A percentile compares a stretch with the other conserved stretches of the same genome.
Conservation (phyloP, 768 basidiomycete species). For the Auriculariales sp. region DNA sequence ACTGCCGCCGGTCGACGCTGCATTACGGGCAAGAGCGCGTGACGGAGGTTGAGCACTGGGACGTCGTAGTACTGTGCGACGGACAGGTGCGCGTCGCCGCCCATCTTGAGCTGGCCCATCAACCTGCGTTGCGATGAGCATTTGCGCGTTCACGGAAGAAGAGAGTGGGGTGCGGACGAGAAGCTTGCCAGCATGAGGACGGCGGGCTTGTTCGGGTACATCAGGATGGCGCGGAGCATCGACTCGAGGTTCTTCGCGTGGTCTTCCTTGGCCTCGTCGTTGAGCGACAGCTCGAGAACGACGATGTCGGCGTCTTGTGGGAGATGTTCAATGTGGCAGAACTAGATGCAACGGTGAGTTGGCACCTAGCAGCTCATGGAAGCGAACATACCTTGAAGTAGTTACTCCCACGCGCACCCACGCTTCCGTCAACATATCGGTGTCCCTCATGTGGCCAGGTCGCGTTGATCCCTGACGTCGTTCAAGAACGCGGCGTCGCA, state of each 20-base stretch:
- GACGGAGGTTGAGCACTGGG: conserved; percentile 1
- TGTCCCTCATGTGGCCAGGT: conserved; percentile 1
- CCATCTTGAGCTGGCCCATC: conserved; percentile 4
- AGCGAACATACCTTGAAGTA: conserved; percentile 3
- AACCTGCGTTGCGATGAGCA: too few relatives aligned
- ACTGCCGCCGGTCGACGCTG: neutral
- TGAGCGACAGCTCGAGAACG: neutral
- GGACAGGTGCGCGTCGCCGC: conserved; percentile 1
- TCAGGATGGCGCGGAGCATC: conserved; percentile 1
- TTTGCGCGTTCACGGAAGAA: too few relatives aligned
- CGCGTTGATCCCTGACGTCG: conserved; percentile 1
- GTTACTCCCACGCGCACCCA: conserved; percentile 1
- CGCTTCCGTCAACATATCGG: conserved; percentile 1
- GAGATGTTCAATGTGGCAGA: conserved; percentile 2
- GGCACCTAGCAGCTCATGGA: neutral
- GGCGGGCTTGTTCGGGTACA: conserved; percentile 1
- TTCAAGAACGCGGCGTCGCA: neutral
- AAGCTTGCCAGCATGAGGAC: conserved; percentile 2
- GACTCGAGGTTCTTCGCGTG: conserved; percentile 1
- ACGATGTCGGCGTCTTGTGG: conserved; percentile 2
- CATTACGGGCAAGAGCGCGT: conserved; percentile 2
- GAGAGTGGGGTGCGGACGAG: too few relatives aligned
- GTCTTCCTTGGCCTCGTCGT: neutral
- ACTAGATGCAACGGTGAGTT: neutral
- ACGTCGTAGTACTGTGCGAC: conserved; percentile 5